Conservation (phyloP, 2,329 filamentous ascomycete genomes). For the Venturiaceae sp. region DNA sequence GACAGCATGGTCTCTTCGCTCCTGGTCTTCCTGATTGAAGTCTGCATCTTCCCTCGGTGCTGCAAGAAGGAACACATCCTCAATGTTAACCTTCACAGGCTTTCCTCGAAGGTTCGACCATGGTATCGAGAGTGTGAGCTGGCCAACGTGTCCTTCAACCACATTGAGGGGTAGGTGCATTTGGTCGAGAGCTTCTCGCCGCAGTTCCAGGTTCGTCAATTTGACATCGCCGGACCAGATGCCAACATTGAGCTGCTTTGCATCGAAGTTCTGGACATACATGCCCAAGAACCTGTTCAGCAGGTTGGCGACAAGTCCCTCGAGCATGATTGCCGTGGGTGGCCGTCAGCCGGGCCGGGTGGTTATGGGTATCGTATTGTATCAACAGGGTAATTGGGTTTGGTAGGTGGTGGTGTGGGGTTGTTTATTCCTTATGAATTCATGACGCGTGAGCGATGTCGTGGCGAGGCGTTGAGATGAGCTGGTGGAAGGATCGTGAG, state of each 20-base stretch:
- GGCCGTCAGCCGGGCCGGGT: constrained; percentile 68
- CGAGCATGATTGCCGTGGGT: constrained; percentile 66
- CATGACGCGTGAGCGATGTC: neutral
- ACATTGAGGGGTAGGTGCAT: constrained; percentile 95
- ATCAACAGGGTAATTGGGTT: neutral
- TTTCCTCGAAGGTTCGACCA: constrained; percentile 96
- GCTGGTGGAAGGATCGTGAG: too few relatives aligned
- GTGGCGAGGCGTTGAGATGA: too few relatives aligned
- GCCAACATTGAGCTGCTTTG: constrained; percentile 92
- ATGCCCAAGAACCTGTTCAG: constrained; percentile 99
- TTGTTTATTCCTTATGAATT: neutral
- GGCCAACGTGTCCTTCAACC: constrained; percentile 84
- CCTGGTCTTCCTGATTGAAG: constrained; percentile 89
- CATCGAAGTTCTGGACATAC: constrained; percentile 99
- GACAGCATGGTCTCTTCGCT: constrained; percentile 72
- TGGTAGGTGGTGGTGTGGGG: neutral
- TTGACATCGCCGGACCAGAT: constrained; percentile 99
- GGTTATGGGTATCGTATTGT: neutral
- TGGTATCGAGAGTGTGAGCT: constrained; percentile 85
- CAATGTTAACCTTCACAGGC: constrained; percentile 88
- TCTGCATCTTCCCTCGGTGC: constrained; percentile 92
- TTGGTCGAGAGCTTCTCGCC: constrained; percentile 91
- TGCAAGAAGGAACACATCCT: constrained; percentile 92
- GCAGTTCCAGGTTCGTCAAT: constrained; percentile 82
- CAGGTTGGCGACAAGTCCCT: constrained; percentile 91